Evolutionary conservation across 345 rosid species (phyloP).

Genomic region (Aquilaria sinensis): DNA sequence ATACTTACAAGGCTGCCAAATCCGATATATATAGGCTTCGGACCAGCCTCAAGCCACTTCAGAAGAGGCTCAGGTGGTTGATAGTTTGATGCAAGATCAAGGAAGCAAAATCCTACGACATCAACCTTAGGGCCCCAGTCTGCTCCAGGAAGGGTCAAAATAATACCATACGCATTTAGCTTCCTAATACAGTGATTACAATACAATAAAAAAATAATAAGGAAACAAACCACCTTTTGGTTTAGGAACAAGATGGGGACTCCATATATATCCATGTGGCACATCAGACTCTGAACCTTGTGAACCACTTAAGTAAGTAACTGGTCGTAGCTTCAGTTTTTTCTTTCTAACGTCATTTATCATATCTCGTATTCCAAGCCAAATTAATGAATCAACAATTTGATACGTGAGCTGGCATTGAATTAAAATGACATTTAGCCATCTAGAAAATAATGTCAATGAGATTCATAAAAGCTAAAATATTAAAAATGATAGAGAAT

Average conservation of each 20-base stretch:
- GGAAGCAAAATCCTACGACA: conserved; percentile 98
- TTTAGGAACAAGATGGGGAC: conserved; percentile 98
- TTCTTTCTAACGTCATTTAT: conserved; percentile 91
- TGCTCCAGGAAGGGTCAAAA: conserved; percentile 24
- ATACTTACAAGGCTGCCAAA: conserved; percentile 97
- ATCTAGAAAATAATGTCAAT: conserved; percentile 1
- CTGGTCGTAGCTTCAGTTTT: conserved; percentile 87
- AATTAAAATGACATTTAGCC: conserved; percentile 4
- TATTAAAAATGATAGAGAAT: neutral
- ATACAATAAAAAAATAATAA: neutral
- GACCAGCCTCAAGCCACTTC: conserved; percentile 89
- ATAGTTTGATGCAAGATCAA: conserved; percentile 96
- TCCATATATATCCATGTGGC: conserved; percentile 99
- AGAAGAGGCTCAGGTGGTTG: conserved; percentile 87
- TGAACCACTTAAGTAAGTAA: conserved; percentile 97
- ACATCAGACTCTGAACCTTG: conserved; percentile 80
- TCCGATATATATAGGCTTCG: conserved; percentile 90
- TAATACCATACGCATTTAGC: neutral
- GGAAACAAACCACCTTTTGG: conserved; percentile 68
- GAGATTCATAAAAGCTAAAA: neutral
- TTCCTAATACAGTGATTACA: neutral
- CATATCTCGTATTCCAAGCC: conserved; percentile 99
- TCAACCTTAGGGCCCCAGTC: conserved; percentile 98
- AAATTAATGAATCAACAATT: conserved; percentile 91
- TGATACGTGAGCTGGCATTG: conserved; percentile 81